Base-by-base conservation (phyloP, 495 filamentous ascomycete species). In the Trichoderma orchidacearum region DNA sequence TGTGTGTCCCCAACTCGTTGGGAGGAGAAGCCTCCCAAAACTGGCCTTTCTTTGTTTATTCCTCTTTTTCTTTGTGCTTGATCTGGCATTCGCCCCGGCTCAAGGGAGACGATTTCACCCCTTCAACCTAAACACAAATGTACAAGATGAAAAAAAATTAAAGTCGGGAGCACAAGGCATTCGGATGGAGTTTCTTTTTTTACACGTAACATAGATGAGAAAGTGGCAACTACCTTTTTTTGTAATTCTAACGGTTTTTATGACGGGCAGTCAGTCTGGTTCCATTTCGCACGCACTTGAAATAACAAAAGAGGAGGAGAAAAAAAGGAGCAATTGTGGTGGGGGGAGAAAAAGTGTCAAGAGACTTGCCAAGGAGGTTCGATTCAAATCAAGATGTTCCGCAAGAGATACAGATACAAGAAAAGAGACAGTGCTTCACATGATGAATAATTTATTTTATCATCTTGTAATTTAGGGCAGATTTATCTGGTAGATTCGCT, bases 221-320 rank as follows among this genome's bases (percentile, higher is more conserved):
- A 38, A 25, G 41, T 25, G 41, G 56, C 41, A 57, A 57, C 45
- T 23, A 51, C 56, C 30, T 56, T 5, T 52, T 48, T 48, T 52
- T 55, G 45, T 57, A 52, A 31, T 57, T 57, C 18, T 38, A 55
- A 55, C 53, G 53, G 36, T 12, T 18, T 27, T 55, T 27, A 55
- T 27, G 53, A 41, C 32, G 13, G 21, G 41, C 17, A 23, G 41
- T 48, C 32, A 17, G n/a, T 27, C 53, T 34, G 29, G 6, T 41
- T 28, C 51, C n/a, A n/a, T n/a, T n/a, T n/a, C n/a, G n/a, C n/a
- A n/a, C n/a, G n/a, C n/a, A n/a, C n/a, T n/a, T n/a, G n/a, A n/a
- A n/a, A n/a, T n/a, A 32, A 15, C 17, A 5, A 18, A 25, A 30
- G 9, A n/a, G n/a, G n/a, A n/a, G n/a, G 25, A 53, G 25, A 27